A percentile compares a stretch with the other conserved stretches of the same genome.
phyloP scores from a whole-genome alignment of 768 basidiomycete species.

The Mycena galericulata region DNA sequence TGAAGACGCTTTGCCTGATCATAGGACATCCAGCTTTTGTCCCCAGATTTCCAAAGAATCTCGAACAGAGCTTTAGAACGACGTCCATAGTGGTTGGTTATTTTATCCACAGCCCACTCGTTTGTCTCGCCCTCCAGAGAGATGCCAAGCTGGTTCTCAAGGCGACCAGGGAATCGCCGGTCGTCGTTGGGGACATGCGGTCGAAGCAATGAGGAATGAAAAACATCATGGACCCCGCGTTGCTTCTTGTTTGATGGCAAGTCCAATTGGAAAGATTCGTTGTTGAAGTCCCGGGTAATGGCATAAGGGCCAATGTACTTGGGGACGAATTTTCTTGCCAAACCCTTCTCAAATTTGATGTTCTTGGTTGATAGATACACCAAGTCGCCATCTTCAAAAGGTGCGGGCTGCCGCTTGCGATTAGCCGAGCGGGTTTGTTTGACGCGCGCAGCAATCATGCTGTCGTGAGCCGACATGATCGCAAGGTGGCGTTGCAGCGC shows the following conservation, averaged over 20 bases:
- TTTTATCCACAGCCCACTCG: slow-evolving; percentile 42
- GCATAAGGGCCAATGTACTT: slow-evolving; percentile 47
- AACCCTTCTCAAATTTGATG: slow-evolving; percentile 12
- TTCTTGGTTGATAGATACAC: neutral
- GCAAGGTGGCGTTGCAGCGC: slow-evolving; percentile 37
- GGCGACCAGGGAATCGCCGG: slow-evolving; percentile 3
- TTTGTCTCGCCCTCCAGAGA: neutral
- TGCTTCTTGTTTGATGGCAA: slow-evolving; percentile 36
- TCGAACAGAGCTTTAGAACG: slow-evolving; percentile 39
- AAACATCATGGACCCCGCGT: slow-evolving; percentile 19
- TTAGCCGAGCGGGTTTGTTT: slow-evolving; percentile 47
- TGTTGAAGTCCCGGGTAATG: slow-evolving; percentile 28
- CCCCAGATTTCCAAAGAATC: slow-evolving; percentile 45
- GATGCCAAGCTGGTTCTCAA: neutral
- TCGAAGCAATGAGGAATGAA: slow-evolving; percentile 45
- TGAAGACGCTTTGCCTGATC: slow-evolving; percentile 37
- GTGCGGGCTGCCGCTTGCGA: slow-evolving; percentile 23
- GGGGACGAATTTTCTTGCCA: slow-evolving; percentile 43
- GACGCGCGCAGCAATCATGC: slow-evolving; percentile 40
- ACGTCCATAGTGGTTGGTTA: slow-evolving; percentile 38
- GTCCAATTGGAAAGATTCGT: slow-evolving; percentile 32
- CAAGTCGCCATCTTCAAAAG: slow-evolving; percentile 40
- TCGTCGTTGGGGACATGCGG: slow-evolving; percentile 51
- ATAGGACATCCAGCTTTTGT: slow-evolving; percentile 48
- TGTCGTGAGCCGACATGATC: slow-evolving; percentile 30